Conservation (phyloP, 768 basidiomycete genomes). For the Tylopilus felleus region DNA sequence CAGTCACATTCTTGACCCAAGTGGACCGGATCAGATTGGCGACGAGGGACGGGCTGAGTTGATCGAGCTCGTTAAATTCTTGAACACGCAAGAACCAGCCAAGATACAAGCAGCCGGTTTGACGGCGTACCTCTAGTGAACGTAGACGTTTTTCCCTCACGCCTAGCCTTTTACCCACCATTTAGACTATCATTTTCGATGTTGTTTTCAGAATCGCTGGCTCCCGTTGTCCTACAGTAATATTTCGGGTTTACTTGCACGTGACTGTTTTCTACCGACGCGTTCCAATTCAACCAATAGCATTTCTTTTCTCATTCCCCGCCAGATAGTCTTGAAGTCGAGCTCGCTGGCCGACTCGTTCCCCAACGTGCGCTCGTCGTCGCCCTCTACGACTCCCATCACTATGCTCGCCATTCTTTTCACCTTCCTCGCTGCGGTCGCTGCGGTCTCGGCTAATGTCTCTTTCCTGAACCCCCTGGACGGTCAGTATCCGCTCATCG, state of each 20-base stretch:
- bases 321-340: conserved; percentile 26
- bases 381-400: conserved; percentile 48
- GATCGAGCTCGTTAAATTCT: conserved; percentile 63
- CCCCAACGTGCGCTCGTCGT: conserved; percentile 34
- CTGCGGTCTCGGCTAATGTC: conserved; percentile 43
- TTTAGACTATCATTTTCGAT: conserved; percentile 24
- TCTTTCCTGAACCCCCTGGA: conserved; percentile 58
- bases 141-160: conserved; percentile 23
- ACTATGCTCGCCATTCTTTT: conserved; percentile 68
- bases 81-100: conserved; percentile 72
- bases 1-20: conserved; percentile 77
- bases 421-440: conserved; percentile 38
- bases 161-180: conserved; percentile 3
- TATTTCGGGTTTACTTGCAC: conserved; percentile 22
- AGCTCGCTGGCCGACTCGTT: conserved; percentile 62
- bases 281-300: conserved; percentile 11
- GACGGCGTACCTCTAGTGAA: conserved; percentile 46
- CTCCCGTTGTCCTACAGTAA: conserved; percentile 1
- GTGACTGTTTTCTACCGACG: conserved; percentile 26
- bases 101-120: conserved; percentile 83
- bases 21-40: conserved; percentile 67
- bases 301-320: conserved; percentile 11
- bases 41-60: conserved; percentile 76
- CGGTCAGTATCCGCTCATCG: conserved; percentile 75
- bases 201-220: conserved; percentile 11